These are phyloP conservation scores for Aspergillus arachidicola DNA, from an alignment of 2,329 filamentous ascomycete species.

Conservation along the genomic window DNA sequence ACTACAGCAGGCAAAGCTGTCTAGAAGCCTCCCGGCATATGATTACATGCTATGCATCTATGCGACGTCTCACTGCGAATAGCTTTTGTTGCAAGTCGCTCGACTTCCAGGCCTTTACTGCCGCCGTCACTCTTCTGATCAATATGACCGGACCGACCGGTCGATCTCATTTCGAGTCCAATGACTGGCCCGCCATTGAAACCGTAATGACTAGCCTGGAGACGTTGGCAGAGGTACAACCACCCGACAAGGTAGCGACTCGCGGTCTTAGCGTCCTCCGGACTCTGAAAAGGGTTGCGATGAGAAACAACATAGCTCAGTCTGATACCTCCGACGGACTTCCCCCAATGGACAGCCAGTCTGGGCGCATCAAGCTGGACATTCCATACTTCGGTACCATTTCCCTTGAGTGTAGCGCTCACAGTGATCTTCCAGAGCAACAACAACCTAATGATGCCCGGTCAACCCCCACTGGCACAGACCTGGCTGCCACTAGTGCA, in stretches of 20 bases:
- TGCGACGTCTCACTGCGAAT: not conserved
- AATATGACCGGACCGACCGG: not conserved
- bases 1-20: not conserved
- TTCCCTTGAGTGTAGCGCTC: not conserved
- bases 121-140: not conserved
- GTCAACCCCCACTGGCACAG: not conserved
- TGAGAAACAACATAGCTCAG: not conserved
- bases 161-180: not conserved
- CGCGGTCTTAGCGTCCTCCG: not conserved
- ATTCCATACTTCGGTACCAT: not conserved
- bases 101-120: not conserved
- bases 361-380: not conserved
- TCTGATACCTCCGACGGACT: not conserved
- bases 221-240: not conserved
- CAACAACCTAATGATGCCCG: accelerated
- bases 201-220: not conserved
- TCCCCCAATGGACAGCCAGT: not conserved
- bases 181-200: not conserved
- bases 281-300: not conserved
- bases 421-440: not conserved
- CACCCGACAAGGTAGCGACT: not conserved
- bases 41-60: not conserved
- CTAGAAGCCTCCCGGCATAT: not conserved
- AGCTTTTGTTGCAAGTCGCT: not conserved
- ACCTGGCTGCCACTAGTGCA: not conserved